A percentile compares a stretch with the other conserved stretches of the same genome.
phyloP scores from a whole-genome alignment of 2,329 filamentous ascomycete species.

The Fusarium coffeatum region DNA sequence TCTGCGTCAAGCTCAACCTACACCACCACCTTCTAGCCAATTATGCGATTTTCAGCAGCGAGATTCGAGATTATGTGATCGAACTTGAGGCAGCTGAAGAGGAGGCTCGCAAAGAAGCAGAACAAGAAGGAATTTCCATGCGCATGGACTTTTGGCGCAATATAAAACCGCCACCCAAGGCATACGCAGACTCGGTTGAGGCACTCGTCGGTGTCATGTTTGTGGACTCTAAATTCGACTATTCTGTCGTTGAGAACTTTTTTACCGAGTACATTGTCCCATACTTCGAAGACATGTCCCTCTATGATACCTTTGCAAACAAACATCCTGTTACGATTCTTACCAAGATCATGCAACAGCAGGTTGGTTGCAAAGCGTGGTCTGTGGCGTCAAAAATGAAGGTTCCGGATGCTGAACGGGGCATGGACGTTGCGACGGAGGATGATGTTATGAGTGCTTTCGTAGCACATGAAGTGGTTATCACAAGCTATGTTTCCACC shows the following conservation, averaged over 20 bases:
- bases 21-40: slow-evolving; percentile 77
- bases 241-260: slow-evolving; percentile 77
- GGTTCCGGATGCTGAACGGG: slow-evolving; percentile 55
- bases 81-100: slow-evolving; percentile 66
- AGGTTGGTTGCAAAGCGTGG: slow-evolving; percentile 73
- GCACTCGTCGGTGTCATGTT: slow-evolving; percentile 91
- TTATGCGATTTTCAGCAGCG: slow-evolving; percentile 53
- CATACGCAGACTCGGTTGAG: slow-evolving; percentile 87
- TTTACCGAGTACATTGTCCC: slow-evolving; percentile 79
- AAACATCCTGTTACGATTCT: slow-evolving; percentile 86
- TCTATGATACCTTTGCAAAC: slow-evolving; percentile 89
- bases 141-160: slow-evolving; percentile 75
- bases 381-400: slow-evolving; percentile 64
- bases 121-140: slow-evolving; percentile 46
- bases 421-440: slow-evolving; percentile 52
- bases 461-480: slow-evolving; percentile 77
- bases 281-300: slow-evolving; percentile 85
- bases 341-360: slow-evolving; percentile 69
- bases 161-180: slow-evolving; percentile 74
- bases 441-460: slow-evolving; percentile 75
- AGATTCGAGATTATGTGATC: slow-evolving; percentile 65
- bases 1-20: slow-evolving; percentile 82
- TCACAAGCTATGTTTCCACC: slow-evolving; percentile 70
- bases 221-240: slow-evolving; percentile 87
- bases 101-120: slow-evolving; percentile 50